These are phyloP conservation scores for Arthroderma uncinatum DNA, from an alignment of 2,329 filamentous ascomycete genomes.

Conservation along the genomic window DNA sequence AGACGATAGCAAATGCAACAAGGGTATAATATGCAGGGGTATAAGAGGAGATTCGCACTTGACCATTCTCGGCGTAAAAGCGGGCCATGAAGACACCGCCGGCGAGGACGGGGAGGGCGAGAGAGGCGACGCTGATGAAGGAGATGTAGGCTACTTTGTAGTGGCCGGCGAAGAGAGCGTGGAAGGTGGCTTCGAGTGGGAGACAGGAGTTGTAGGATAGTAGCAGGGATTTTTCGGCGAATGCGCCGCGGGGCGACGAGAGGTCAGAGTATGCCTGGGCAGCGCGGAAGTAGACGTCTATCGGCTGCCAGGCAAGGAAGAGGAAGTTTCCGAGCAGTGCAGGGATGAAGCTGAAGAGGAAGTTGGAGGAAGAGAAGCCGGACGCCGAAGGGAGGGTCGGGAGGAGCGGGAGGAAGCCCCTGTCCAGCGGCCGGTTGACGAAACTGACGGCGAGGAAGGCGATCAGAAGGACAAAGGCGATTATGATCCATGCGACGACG, in stretches of 20 bases:
- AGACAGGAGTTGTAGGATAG: slow-evolving; percentile 46
- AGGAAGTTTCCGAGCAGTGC: slow-evolving; percentile 47
- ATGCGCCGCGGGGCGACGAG: slow-evolving; percentile 40
- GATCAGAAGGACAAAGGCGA: slow-evolving; percentile 50
- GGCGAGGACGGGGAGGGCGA: slow-evolving; percentile 46
- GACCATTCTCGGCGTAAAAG: slow-evolving; percentile 39
- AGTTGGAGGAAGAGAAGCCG: slow-evolving; percentile 77
- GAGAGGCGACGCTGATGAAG: slow-evolving; percentile 42
- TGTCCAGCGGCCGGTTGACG: slow-evolving; percentile 52
- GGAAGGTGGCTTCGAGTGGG: slow-evolving; percentile 43
- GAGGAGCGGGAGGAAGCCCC: slow-evolving; percentile 62
- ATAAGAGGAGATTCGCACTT: slow-evolving; percentile 56
- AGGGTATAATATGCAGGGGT: slow-evolving; percentile 61
- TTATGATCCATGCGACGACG: slow-evolving; percentile 55
- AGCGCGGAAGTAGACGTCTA: slow-evolving; percentile 50
- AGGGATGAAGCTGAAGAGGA: slow-evolving; percentile 63
- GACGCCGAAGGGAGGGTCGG: slow-evolving; percentile 46
- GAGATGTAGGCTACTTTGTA: slow-evolving; percentile 48
- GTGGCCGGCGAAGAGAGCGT: slow-evolving; percentile 45
- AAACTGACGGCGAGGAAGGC: slow-evolving; percentile 72
- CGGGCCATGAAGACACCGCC: slow-evolving; percentile 54
- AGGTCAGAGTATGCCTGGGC: slow-evolving; percentile 49
- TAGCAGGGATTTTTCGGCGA: slow-evolving; percentile 46
- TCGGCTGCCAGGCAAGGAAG: slow-evolving; percentile 48
- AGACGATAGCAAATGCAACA: slow-evolving; percentile 61